Evolutionary conservation across 2,329 filamentous ascomycete genomes (phyloP).

Genomic region (Akanthomyces lecanii): DNA sequence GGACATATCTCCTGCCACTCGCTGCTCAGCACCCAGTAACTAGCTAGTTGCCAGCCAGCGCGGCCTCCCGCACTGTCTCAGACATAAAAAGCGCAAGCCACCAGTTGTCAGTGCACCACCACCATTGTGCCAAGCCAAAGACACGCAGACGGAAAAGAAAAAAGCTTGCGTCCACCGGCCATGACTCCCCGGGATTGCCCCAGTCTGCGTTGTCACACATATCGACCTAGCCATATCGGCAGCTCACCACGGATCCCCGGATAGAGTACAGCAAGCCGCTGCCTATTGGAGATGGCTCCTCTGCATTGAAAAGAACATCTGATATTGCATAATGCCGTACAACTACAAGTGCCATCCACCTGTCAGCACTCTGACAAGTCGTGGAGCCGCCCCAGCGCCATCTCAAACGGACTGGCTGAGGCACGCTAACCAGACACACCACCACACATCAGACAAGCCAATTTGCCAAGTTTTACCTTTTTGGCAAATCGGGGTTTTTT

Average conservation of each 20-base stretch:
- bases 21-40: no score
- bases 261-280: background rate
- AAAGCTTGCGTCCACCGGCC: background rate
- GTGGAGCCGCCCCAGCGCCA: background rate
- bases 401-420: background rate
- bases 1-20: no score
- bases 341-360: background rate
- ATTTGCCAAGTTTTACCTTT: background rate
- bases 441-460: background rate
- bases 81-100: background rate
- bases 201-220: background rate
- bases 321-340: background rate
- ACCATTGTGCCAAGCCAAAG: background rate
- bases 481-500: background rate
- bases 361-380: background rate
- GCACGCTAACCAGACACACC: background rate
- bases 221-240: background rate
- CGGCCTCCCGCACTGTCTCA: constrained; percentile 6
- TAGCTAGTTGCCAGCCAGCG: no score
- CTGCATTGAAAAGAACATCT: background rate
- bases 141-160: no score
- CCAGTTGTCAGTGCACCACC: background rate
- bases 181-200: background rate
- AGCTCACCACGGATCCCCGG: background rate
- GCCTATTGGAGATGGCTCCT: background rate